A percentile compares a stretch with the other conserved stretches of the same genome.
Conservation (phyloP, 495 filamentous ascomycete genomes). For the Penicillium pulvis region DNA sequence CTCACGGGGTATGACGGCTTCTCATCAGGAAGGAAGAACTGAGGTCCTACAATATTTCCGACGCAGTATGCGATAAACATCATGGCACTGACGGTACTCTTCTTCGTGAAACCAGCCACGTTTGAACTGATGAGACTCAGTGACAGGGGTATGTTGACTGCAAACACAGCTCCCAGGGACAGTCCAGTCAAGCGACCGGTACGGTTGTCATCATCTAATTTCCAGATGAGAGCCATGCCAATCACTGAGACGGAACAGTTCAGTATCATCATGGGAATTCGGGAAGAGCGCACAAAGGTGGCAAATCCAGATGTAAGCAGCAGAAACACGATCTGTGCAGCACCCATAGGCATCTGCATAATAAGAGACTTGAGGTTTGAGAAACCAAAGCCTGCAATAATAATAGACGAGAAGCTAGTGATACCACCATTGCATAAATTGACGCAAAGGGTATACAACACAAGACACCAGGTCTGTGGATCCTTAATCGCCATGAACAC, state of each 20-base stretch:
- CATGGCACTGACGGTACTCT: slow-evolving; percentile 45
- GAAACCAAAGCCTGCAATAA: slow-evolving; percentile 46
- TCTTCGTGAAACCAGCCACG: slow-evolving; percentile 68
- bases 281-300: slow-evolving; percentile 25
- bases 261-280: slow-evolving; percentile 39
- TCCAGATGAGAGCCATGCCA: slow-evolving; percentile 61
- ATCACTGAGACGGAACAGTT: slow-evolving; percentile 41
- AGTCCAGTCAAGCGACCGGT: slow-evolving; percentile 56
- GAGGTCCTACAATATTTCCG: slow-evolving; percentile 43
- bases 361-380: slow-evolving; percentile 38
- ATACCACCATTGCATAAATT: slow-evolving; percentile 51
- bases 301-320: slow-evolving; percentile 35
- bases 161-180: slow-evolving; percentile 52
- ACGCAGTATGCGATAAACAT: slow-evolving; percentile 42
- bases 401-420: slow-evolving; percentile 45
- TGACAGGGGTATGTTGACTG: slow-evolving; percentile 58
- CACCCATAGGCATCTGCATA: slow-evolving; percentile 38
- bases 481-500: slow-evolving; percentile 51
- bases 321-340: slow-evolving; percentile 41
- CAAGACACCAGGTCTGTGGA: slow-evolving; percentile 52
- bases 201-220: slow-evolving; percentile 51
- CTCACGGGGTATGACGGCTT: slow-evolving; percentile 38
- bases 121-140: slow-evolving; percentile 60
- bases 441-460: slow-evolving; percentile 40
- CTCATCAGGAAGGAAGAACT: slow-evolving; percentile 36